These are phyloP conservation scores for Epichloe aotearoae DNA, from an alignment of 2,329 filamentous ascomycete genomes.

Conservation along the genomic window DNA sequence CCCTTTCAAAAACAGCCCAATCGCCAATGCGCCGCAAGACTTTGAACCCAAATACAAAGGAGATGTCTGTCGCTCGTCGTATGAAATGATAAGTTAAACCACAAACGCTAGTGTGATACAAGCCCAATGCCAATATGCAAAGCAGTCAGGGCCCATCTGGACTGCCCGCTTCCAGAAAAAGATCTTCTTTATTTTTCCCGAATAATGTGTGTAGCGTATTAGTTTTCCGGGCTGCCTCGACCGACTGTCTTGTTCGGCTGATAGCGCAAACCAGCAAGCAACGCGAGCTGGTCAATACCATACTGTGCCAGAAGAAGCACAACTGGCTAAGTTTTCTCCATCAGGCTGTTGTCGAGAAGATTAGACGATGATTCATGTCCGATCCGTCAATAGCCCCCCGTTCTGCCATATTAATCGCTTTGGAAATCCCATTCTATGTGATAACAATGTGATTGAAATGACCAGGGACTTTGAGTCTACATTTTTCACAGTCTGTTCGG, in stretches of 20 bases:
- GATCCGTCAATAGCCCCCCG: background rate
- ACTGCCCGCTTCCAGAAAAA: background rate
- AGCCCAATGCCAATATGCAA: background rate
- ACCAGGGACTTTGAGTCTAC: conserved; percentile 58
- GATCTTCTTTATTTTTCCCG: background rate
- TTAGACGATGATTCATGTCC: background rate
- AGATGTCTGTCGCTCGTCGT: background rate
- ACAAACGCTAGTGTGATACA: background rate
- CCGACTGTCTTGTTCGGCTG: background rate
- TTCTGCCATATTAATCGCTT: background rate
- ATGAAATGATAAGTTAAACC: background rate
- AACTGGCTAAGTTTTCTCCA: background rate
- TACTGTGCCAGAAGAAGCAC: too few species aligned
- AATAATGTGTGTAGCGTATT: background rate
- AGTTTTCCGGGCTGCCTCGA: background rate
- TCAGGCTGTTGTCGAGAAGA: too few species aligned
- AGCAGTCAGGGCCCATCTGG: background rate
- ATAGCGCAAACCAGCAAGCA: background rate
- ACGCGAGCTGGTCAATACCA: too few species aligned
- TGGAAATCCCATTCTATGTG: conserved; percentile 29
- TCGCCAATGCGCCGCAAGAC: background rate
- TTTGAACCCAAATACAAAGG: background rate
- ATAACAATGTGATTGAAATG: conserved; percentile 72
- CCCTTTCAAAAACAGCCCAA: background rate
- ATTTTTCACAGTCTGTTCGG: conserved; percentile 66